Conservation (phyloP, 352 stramenopile genomes). For the Globisporangium alternatum region DNA sequence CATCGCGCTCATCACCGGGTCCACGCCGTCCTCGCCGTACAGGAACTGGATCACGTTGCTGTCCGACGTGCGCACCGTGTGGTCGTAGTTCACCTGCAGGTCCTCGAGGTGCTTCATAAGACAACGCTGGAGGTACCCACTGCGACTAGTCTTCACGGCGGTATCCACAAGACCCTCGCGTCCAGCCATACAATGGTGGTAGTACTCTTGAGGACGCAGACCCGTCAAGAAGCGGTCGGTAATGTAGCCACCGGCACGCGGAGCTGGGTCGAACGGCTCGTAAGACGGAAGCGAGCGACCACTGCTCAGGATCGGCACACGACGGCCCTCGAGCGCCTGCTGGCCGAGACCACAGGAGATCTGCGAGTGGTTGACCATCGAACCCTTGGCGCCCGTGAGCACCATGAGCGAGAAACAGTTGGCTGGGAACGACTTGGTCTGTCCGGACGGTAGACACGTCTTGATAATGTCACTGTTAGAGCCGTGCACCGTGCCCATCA, state of each 20-base stretch:
- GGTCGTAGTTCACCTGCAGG: conserved; percentile 97
- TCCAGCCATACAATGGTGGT: conserved; percentile 99
- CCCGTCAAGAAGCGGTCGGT: conserved; percentile 99
- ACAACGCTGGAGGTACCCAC: conserved; percentile 99
- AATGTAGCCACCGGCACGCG: conserved; percentile 98
- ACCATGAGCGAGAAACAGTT: conserved; percentile 99
- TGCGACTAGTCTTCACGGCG: conserved; percentile 99
- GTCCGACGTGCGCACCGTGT: conserved; percentile 98
- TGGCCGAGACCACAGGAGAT: conserved; percentile 99
- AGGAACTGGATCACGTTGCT: conserved; percentile 98
- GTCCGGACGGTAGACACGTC: conserved; percentile 96
- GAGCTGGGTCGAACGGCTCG: conserved; percentile 96
- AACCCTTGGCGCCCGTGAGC: conserved; percentile 98
- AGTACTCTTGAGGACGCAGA: conserved; percentile 97
- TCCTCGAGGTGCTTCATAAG: conserved; percentile 99
- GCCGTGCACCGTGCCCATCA: conserved; percentile 88
- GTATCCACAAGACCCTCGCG: conserved; percentile 98
- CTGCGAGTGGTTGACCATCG: conserved; percentile 99
- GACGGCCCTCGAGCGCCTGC: conserved; percentile 98
- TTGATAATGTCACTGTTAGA: conserved; percentile 99
- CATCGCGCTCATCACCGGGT: conserved; percentile 95
- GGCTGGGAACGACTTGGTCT: conserved; percentile 96
- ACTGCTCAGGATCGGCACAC: conserved; percentile 97
- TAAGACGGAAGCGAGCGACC: conserved; percentile 98
- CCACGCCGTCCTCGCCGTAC: conserved; percentile 99